Evolutionary conservation across 2,329 filamentous ascomycete genomes (phyloP).

Genomic region (Fusarium chuoi): DNA sequence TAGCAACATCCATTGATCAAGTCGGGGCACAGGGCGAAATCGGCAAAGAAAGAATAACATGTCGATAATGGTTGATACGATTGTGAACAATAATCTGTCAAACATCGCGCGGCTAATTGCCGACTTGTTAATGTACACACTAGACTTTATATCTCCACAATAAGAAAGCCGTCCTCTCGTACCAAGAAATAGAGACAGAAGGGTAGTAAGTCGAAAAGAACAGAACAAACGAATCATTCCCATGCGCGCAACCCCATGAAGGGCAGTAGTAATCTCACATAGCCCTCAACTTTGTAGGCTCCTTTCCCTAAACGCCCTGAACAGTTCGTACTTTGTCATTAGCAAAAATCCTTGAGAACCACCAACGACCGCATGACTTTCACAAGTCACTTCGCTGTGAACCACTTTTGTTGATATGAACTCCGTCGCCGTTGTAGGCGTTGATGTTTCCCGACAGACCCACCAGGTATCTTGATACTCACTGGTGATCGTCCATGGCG

Average conservation of each 20-base stretch:
- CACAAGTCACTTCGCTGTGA: constrained; percentile 27
- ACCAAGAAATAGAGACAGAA: constrained; percentile 30
- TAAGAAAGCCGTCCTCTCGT: constrained; percentile 21
- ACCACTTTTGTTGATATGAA: constrained; percentile 22
- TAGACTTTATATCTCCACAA: constrained; percentile 14
- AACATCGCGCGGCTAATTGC: constrained; percentile 3
- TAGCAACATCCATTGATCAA: background rate
- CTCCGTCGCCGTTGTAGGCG: constrained; percentile 6
- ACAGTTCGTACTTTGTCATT: constrained; percentile 44
- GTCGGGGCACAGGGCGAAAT: background rate
- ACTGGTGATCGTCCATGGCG: constrained; percentile 2
- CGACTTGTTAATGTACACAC: constrained; percentile 32
- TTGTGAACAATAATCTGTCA: constrained; percentile 2
- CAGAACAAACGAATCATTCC: constrained; percentile 30
- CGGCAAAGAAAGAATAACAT: background rate
- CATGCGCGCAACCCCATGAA: constrained; percentile 43
- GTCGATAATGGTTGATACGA: background rate
- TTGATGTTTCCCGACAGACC: background rate
- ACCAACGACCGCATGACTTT: constrained; percentile 28
- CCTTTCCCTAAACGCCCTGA: constrained; percentile 45
- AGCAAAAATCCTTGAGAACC: constrained; percentile 39
- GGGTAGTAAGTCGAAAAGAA: constrained; percentile 20
- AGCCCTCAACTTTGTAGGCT: constrained; percentile 42
- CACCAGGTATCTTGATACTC: constrained; percentile 1
- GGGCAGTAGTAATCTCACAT: constrained; percentile 38